Conservation (phyloP, 1,139 yeast genomes). For the Wickerhamomyces sp. region DNA sequence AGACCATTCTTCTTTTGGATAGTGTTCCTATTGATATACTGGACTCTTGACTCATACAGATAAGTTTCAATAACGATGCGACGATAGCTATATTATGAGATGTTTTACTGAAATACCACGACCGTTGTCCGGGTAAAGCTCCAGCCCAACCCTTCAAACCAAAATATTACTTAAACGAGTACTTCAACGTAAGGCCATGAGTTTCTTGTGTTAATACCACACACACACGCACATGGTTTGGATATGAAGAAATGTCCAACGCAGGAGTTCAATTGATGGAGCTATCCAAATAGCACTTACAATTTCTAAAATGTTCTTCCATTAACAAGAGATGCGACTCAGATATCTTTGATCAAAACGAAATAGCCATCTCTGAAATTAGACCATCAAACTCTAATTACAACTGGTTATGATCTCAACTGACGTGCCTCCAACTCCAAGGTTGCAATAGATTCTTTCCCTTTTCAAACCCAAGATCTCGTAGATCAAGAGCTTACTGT, state of each 20-base stretch:
- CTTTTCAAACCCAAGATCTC: not conserved
- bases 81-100: too few relatives aligned
- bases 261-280: not conserved
- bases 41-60: too few relatives aligned
- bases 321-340: not conserved
- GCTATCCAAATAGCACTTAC: not conserved
- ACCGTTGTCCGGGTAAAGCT: too few relatives aligned
- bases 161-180: too few relatives aligned
- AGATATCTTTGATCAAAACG: not conserved
- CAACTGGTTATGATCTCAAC: not conserved
- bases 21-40: too few relatives aligned
- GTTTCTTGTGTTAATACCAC: not conserved
- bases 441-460: not conserved
- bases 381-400: not conserved
- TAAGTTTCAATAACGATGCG: too few relatives aligned
- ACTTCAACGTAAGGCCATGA: too few relatives aligned
- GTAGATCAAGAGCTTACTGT: not conserved
- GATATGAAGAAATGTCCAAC: conserved; percentile 54
- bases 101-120: too few relatives aligned
- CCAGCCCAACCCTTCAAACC: too few relatives aligned
- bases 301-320: not conserved
- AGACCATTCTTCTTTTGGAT: too few relatives aligned
- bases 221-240: not conserved
- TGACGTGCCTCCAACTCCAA: not conserved
- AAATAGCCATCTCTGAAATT: not conserved